phyloP scores from a whole-genome alignment of 768 basidiomycete species.

The Pisolithus sp. region DNA sequence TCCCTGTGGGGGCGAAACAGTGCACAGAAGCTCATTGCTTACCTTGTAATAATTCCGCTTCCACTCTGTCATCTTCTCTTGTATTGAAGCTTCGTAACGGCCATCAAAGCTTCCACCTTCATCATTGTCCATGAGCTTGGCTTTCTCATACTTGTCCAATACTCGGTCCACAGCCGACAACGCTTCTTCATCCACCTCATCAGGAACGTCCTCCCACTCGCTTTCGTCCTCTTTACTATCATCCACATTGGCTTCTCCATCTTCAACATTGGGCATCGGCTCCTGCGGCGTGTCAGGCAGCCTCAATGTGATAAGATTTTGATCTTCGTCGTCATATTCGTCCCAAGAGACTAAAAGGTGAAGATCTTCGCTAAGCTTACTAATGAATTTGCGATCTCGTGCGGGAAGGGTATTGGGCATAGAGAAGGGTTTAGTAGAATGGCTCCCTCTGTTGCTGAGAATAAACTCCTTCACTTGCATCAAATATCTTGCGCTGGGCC shows the following conservation, averaged over 20 bases:
- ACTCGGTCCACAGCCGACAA: slow-evolving; percentile 73
- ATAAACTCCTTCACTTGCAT: slow-evolving; percentile 76
- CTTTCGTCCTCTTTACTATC: slow-evolving; percentile 44
- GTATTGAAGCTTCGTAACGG: slow-evolving; percentile 62
- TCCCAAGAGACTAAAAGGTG: slow-evolving; percentile 86
- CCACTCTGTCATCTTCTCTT: slow-evolving; percentile 90
- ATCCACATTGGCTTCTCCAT: slow-evolving; percentile 33
- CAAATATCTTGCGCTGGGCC: slow-evolving; percentile 71
- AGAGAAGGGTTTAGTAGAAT: slow-evolving; percentile 38
- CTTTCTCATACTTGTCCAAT: slow-evolving; percentile 81
- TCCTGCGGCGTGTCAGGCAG: slow-evolving; percentile 45
- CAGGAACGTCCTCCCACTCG: slow-evolving; percentile 44
- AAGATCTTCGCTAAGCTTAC: slow-evolving; percentile 66
- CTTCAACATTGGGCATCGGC: slow-evolving; percentile 25
- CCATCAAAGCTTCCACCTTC: slow-evolving; percentile 74
- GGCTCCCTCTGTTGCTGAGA: slow-evolving; percentile 32
- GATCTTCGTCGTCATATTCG: slow-evolving; percentile 80
- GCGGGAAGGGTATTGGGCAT: slow-evolving; percentile 79
- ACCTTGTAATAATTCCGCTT: slow-evolving; percentile 88
- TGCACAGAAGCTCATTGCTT: slow-evolving; percentile 34
- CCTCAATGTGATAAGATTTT: slow-evolving; percentile 66
- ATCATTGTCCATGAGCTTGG: slow-evolving; percentile 66
- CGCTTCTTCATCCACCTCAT: slow-evolving; percentile 64
- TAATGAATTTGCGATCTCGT: slow-evolving; percentile 75
- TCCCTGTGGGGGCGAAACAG: slow-evolving; percentile 10